These are phyloP conservation scores for Gaeumannomyces sp. DNA, from an alignment of 2,329 filamentous ascomycete genomes.

Conservation along the genomic window DNA sequence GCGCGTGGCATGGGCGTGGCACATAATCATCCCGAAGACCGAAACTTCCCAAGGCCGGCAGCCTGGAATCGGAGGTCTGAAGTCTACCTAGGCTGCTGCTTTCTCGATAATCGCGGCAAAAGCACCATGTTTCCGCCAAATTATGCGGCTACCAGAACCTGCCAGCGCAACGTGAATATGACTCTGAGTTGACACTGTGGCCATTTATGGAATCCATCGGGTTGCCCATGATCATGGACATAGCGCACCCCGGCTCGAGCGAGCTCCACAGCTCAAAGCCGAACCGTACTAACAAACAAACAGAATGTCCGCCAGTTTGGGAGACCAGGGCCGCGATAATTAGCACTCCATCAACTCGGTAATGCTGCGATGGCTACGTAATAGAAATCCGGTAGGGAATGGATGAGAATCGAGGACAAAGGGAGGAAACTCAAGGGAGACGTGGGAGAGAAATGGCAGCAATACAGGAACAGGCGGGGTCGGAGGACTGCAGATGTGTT, in stretches of 20 bases:
- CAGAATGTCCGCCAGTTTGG: neutral
- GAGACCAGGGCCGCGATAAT: neutral
- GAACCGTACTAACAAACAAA: slow-evolving; percentile 1
- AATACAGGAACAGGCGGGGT: neutral
- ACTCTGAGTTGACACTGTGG: no score
- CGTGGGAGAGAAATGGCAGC: neutral
- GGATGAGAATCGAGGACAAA: neutral
- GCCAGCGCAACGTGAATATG: no score
- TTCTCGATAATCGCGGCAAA: neutral
- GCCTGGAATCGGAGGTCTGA: neutral
- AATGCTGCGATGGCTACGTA: neutral
- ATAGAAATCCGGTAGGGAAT: neutral
- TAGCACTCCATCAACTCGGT: neutral
- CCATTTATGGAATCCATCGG: neutral
- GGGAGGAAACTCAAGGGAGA: neutral
- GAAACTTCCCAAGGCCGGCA: neutral
- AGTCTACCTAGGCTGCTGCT: neutral
- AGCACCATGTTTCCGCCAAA: neutral
- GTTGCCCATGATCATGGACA: neutral
- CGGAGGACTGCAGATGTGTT: neutral
- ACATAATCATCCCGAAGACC: neutral
- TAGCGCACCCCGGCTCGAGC: neutral
- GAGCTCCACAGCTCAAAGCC: neutral
- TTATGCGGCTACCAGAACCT: neutral
- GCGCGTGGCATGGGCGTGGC: neutral